Evolutionary conservation across 2,329 filamentous ascomycete genomes (phyloP).

Genomic region (Ophiocordyceps sinensis): DNA sequence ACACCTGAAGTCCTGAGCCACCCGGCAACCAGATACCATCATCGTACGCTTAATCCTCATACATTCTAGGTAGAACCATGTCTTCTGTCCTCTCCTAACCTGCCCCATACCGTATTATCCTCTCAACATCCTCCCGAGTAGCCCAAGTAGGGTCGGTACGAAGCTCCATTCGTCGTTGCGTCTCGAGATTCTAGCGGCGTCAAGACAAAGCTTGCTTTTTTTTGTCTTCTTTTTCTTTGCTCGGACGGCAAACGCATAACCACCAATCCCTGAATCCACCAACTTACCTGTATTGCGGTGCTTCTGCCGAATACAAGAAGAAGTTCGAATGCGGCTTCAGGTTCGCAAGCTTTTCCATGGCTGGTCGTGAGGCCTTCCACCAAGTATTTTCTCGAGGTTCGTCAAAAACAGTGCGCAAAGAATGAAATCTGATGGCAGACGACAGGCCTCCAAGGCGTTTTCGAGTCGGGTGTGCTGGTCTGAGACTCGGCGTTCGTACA

Average conservation of each 20-base stretch:
- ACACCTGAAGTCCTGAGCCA: conserved; percentile 3
- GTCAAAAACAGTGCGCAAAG: not conserved
- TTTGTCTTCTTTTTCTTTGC: not conserved
- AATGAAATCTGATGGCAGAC: not conserved
- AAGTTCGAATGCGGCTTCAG: conserved; percentile 8
- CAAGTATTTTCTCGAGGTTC: not conserved
- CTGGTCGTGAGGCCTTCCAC: not conserved
- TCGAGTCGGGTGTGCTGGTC: not conserved
- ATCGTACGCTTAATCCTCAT: conserved; percentile 5
- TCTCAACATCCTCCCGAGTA: not conserved
- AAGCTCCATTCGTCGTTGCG: not conserved
- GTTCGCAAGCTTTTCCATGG: not conserved
- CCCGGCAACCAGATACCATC: conserved; percentile 4
- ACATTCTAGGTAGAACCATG: conserved; percentile 5
- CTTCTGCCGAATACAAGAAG: conserved; percentile 3
- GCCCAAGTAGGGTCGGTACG: not conserved
- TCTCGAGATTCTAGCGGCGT: not conserved
- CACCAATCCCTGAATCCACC: conserved; percentile 1
- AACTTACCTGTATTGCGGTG: conserved; percentile 7
- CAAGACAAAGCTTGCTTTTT: not conserved
- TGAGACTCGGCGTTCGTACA: not conserved
- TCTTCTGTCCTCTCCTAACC: conserved; percentile 2
- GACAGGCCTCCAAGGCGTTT: no score
- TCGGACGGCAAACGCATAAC: conserved; percentile 1
- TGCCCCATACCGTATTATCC: not conserved